These are phyloP conservation scores for Pisolithus thermaeus DNA, from an alignment of 1,284 basidiomycete species.

Conservation along the genomic window DNA sequence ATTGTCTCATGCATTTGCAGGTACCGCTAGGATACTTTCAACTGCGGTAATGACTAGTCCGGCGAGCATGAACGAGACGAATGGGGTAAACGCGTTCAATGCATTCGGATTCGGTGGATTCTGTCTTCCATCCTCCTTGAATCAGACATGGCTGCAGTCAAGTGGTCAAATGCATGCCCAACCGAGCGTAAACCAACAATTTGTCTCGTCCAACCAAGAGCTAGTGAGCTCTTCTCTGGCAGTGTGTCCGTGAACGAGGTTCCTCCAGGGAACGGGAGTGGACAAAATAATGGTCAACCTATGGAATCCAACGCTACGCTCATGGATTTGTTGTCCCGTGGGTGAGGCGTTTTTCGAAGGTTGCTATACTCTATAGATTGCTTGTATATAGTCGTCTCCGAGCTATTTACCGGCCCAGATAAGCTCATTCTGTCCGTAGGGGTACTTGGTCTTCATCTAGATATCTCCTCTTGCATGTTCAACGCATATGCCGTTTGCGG, in stretches of 20 bases:
- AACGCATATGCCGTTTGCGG: no score
- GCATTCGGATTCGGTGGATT: slow-evolving; percentile 13
- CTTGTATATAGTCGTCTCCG: no score
- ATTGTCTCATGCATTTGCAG: slow-evolving; percentile 71
- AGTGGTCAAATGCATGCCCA: neutral
- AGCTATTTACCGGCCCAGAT: no score
- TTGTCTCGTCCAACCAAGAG: neutral
- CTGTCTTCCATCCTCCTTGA: neutral
- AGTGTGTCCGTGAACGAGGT: no score
- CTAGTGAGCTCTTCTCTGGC: neutral
- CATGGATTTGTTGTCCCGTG: slow-evolving; percentile 18
- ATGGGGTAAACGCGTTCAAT: slow-evolving; percentile 17
- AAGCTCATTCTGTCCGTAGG: no score
- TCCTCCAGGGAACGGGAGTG: neutral
- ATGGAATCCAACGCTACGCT: slow-evolving; percentile 41
- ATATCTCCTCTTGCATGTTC: no score
- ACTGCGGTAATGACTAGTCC: slow-evolving; percentile 14
- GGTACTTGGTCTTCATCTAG: no score
- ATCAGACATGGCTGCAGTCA: neutral
- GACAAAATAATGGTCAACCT: slow-evolving; percentile 7
- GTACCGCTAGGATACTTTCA: slow-evolving; percentile 44
- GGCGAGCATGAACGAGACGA: slow-evolving; percentile 11
- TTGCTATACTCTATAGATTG: no score
- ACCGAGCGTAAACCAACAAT: neutral
- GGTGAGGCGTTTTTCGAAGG: no score